Conservation (phyloP, 768 basidiomycete species). For the Pilatotrama ljubarskyi region DNA sequence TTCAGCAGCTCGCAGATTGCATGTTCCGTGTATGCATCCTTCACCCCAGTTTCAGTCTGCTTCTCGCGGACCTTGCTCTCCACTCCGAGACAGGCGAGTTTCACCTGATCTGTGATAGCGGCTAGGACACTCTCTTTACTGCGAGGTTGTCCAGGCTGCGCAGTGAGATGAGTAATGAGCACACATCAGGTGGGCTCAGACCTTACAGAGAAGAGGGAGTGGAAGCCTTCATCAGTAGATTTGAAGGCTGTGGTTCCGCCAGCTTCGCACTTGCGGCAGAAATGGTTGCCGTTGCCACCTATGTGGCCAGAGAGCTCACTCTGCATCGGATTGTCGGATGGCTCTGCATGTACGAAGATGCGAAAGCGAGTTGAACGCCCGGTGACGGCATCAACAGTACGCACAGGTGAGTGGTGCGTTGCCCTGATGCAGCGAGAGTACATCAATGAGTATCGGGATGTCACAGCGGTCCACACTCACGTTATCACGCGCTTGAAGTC, state of each 20-base stretch:
- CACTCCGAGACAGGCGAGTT: constrained; percentile 35
- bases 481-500: too few relatives aligned
- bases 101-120: constrained; percentile 29
- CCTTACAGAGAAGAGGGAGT: constrained; percentile 5
- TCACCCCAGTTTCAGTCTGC: constrained; percentile 30
- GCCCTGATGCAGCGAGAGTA: not conserved
- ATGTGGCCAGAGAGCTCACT: constrained; percentile 34
- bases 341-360: not conserved
- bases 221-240: constrained; percentile 1
- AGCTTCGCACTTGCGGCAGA: constrained; percentile 32
- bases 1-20: not conserved
- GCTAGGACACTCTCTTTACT: not conserved
- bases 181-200: too few relatives aligned
- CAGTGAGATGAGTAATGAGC: too few relatives aligned
- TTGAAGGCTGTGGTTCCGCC: constrained; percentile 2
- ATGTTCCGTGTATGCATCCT: not conserved
- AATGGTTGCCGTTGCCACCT: constrained; percentile 40
- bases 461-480: too few relatives aligned
- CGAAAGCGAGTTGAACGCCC: not conserved
- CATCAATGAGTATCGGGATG: too few relatives aligned
- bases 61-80: constrained; percentile 26
- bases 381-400: not conserved
- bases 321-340: constrained; percentile 28
- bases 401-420: not conserved
- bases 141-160: not conserved